Conservation (phyloP, 768 basidiomycete species). For the Rhodotorula babjevae region DNA sequence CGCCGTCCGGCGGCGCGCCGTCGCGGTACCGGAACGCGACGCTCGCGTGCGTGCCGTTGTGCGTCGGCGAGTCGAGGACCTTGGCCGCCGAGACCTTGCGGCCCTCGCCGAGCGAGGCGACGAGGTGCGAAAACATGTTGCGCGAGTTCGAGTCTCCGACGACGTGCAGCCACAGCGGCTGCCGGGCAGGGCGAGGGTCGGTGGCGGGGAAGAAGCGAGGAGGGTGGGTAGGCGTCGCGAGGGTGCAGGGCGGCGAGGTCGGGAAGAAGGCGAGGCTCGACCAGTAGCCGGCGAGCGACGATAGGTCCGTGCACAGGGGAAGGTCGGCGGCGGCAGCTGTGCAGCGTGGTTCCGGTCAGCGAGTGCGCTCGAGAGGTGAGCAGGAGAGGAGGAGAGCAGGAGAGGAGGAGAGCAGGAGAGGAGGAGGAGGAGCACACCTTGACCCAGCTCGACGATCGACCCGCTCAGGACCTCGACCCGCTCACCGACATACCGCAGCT, state of each 20-base stretch:
- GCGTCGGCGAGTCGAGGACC: conserved; percentile 20
- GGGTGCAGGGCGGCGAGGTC: conserved; percentile 2
- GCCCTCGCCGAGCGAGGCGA: conserved; percentile 15
- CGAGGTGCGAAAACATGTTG: conserved; percentile 24
- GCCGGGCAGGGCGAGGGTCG: neutral
- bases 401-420: no score
- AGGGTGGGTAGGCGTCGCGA: conserved; percentile 19
- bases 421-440: neutral
- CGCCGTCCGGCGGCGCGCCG: neutral
- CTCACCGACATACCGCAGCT: conserved; percentile 10
- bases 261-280: conserved; percentile 10
- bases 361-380: neutral
- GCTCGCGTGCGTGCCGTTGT: conserved; percentile 28
- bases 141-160: conserved; percentile 39
- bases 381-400: no score
- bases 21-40: conserved; percentile 12
- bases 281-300: conserved; percentile 29
- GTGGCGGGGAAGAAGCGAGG: neutral
- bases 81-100: conserved; percentile 7
- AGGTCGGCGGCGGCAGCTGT: neutral
- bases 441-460: neutral
- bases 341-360: no score
- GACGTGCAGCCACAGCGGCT: conserved; percentile 30
- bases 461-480: neutral
- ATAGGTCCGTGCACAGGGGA: conserved; percentile 14